These are phyloP conservation scores for Paecilomyces fulvus DNA, from an alignment of 2,329 filamentous ascomycete genomes.

Conservation along the genomic window DNA sequence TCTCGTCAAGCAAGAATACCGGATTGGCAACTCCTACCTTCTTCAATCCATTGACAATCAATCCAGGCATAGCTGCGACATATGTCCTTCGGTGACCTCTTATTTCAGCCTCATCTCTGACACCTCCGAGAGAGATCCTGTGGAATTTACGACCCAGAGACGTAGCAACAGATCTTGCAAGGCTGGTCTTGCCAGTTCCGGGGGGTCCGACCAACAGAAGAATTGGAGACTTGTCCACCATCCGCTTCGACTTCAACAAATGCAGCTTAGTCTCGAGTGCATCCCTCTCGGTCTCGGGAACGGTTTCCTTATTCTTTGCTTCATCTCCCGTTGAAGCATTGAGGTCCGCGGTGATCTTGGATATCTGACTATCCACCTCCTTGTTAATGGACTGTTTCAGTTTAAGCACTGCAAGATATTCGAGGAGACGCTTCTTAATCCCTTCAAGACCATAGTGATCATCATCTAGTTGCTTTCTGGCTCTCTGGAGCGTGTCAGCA, in stretches of 20 bases:
- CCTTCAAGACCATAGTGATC: constrained; percentile 96
- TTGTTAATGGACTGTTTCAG: constrained; percentile 87
- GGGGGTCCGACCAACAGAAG: constrained; percentile 87
- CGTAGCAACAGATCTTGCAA: constrained; percentile 86
- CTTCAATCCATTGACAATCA: constrained; percentile 86
- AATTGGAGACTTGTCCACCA: constrained; percentile 93
- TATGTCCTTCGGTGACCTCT: constrained; percentile 91
- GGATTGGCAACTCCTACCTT: constrained; percentile 95
- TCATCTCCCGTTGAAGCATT: constrained; percentile 33
- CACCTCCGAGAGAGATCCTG: constrained; percentile 89
- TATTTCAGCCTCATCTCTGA: constrained; percentile 94
- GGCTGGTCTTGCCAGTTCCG: constrained; percentile 89
- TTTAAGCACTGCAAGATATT: constrained; percentile 92
- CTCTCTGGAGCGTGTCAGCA: constrained; percentile 65
- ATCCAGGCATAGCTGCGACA: constrained; percentile 95
- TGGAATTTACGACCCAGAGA: constrained; percentile 94
- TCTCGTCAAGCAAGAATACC: constrained; percentile 91
- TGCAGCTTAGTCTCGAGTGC: constrained; percentile 57
- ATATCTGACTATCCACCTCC: constrained; percentile 69
- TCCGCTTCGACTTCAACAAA: constrained; percentile 68
- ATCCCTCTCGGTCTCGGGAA: constrained; percentile 38
- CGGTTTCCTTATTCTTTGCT: constrained; percentile 50
- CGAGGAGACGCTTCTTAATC: constrained; percentile 91
- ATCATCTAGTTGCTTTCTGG: constrained; percentile 83
- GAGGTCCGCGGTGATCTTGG: constrained; percentile 42